Evolutionary conservation across 163 green algal genomes (phyloP).

Genomic region (Coccomyxa subellipsoidea): DNA sequence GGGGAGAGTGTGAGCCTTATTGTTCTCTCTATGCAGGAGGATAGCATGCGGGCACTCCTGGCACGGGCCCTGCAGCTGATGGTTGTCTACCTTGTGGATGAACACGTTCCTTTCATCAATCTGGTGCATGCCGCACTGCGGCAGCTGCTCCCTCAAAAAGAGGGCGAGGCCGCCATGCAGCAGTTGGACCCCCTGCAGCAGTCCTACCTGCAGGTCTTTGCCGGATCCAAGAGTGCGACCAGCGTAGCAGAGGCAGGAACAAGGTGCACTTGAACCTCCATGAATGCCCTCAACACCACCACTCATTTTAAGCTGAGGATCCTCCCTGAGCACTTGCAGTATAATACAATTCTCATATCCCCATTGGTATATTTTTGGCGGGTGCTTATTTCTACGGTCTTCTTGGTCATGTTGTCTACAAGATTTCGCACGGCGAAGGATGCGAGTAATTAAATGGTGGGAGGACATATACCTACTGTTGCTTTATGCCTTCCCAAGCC

Average conservation of each 20-base stretch:
- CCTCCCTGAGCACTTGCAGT: no score
- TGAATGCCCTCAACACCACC: no score
- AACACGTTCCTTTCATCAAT: conserved; percentile 24
- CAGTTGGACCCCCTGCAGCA: neutral
- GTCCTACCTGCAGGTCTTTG: conserved; percentile 19
- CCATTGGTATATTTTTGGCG: no score
- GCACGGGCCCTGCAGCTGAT: conserved; percentile 29
- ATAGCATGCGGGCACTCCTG: neutral
- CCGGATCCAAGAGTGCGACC: neutral
- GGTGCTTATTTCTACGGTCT: no score
- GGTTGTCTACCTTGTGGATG: conserved; percentile 36
- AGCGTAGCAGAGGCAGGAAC: neutral
- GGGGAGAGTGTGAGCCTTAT: no score
- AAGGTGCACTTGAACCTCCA: neutral
- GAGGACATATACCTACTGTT: no score
- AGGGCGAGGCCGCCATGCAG: conserved; percentile 23
- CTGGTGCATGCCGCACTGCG: conserved; percentile 22
- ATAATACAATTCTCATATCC: no score
- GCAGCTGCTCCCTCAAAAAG: conserved; percentile 20
- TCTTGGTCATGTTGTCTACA: no score
- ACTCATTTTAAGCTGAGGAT: no score
- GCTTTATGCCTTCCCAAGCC: no score
- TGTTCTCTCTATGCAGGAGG: neutral
- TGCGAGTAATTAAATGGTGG: no score
- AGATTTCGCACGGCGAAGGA: no score